Conservation (phyloP, 176 grass and related monocot genomes). For the Otatea glauca region DNA sequence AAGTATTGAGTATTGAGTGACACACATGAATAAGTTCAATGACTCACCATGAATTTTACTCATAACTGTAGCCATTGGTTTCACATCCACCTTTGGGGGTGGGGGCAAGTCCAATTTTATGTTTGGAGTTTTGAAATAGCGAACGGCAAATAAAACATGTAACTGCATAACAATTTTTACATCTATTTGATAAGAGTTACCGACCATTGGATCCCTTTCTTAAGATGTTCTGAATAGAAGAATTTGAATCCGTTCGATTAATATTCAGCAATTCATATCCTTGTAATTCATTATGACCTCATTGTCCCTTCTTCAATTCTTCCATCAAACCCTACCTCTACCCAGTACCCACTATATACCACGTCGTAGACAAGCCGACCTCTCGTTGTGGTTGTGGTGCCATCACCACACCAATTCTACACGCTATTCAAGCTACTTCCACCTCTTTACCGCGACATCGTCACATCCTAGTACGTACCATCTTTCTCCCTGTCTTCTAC, state of each 20-base stretch:
- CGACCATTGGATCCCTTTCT: rapidly evolving
- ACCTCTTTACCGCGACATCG: background rate
- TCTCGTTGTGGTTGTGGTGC: background rate
- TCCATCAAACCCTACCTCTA: background rate
- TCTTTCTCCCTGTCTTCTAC: background rate
- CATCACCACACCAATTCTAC: background rate
- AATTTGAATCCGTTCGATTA: background rate
- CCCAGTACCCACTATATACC: background rate
- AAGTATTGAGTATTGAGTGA: no score
- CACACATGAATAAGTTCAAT: no score
- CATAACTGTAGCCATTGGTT: background rate
- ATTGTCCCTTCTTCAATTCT: background rate
- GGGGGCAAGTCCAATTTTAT: background rate
- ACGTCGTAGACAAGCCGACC: background rate
- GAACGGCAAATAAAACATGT: background rate
- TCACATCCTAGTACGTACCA: background rate
- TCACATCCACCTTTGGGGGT: background rate
- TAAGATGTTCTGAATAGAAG: background rate
- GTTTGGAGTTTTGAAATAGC: background rate
- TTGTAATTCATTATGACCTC: background rate
- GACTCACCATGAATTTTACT: no score
- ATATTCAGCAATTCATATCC: background rate
- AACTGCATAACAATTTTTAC: background rate
- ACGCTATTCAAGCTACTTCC: background rate
- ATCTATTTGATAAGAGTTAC: background rate